Conservation (phyloP, 148 eudicot genomes). For the Rhododendron molle region DNA sequence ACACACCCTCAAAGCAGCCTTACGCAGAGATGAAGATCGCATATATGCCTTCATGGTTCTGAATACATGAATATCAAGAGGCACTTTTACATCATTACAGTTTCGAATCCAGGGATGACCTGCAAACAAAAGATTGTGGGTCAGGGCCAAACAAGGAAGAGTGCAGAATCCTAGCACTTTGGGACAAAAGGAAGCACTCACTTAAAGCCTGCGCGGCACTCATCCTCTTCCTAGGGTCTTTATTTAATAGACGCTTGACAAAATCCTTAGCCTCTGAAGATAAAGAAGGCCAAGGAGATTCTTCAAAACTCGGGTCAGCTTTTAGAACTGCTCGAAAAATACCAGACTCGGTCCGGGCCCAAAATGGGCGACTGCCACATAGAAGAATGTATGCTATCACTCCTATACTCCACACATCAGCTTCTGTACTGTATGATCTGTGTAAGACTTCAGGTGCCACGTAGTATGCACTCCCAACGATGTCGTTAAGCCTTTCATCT, state of each 20-base stretch:
- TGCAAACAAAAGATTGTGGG: constrained; percentile 17
- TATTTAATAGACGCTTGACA: constrained; percentile 43
- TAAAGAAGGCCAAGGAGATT: constrained; percentile 55
- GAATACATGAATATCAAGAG: constrained; percentile 46
- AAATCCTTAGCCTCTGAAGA: constrained; percentile 56
- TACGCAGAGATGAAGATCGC: constrained; percentile 64
- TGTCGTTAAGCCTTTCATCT: constrained; percentile 61
- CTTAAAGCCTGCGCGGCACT: constrained; percentile 67
- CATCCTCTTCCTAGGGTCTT: constrained; percentile 53
- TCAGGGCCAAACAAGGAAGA: neutral
- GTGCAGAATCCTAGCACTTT: neutral
- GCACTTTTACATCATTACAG: constrained; percentile 33
- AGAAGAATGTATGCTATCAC: constrained; percentile 63
- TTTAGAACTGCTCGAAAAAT: constrained; percentile 56
- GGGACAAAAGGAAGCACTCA: constrained; percentile 20
- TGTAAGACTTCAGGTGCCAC: constrained; percentile 71
- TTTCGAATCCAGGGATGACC: constrained; percentile 61
- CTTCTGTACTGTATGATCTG: constrained; percentile 56
- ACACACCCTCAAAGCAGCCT: constrained; percentile 73
- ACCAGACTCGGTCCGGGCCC: constrained; percentile 70
- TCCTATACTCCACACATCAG: constrained; percentile 68
- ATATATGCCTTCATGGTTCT: constrained; percentile 59
- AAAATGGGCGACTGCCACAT: constrained; percentile 69
- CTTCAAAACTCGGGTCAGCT: constrained; percentile 54
- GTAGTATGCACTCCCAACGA: constrained; percentile 65